A percentile compares a stretch with the other conserved stretches of the same genome.
Evolutionary conservation across 148 eudicot species (phyloP).

Genomic region (Polygonum maritimum): DNA sequence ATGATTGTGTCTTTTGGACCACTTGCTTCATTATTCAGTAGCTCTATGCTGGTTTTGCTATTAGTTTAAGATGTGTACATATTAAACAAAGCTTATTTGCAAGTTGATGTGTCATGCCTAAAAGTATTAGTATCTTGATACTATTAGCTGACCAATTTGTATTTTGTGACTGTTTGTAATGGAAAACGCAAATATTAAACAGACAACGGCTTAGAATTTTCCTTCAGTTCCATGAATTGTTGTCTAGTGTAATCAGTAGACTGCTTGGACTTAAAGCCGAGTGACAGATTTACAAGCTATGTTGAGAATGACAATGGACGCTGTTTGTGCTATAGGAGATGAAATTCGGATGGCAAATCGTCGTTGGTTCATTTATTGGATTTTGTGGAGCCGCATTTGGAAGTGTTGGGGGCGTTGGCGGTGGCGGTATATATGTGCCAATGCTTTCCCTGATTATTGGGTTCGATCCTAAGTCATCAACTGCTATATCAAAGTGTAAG

Average conservation of each 20-base stretch:
- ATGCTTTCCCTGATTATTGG: slow-evolving; percentile 83
- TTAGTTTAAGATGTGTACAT: background rate
- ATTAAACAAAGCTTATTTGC: background rate
- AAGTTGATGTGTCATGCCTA: background rate
- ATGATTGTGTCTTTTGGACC: background rate
- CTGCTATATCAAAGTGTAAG: slow-evolving; percentile 97
- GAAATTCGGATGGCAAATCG: slow-evolving; percentile 62
- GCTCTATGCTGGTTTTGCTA: background rate
- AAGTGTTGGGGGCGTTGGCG: slow-evolving; percentile 98
- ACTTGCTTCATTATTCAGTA: background rate
- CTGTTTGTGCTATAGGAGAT: slow-evolving; percentile 43
- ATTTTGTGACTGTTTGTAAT: background rate
- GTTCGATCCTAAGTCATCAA: slow-evolving; percentile 85
- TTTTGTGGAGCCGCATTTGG: slow-evolving; percentile 94
- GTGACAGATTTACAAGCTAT: slow-evolving; percentile 2
- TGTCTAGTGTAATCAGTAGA: background rate
- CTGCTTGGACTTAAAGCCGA: background rate
- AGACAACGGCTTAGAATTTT: background rate
- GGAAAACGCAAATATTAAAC: background rate
- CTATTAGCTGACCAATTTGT: background rate
- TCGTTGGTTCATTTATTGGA: slow-evolving; percentile 59
- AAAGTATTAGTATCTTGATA: background rate
- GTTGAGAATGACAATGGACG: background rate
- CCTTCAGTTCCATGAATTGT: background rate
- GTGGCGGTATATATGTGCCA: slow-evolving; percentile 96